These are phyloP conservation scores for Linaria vulgaris DNA, from an alignment of 257 asterid species.

Conservation along the genomic window DNA sequence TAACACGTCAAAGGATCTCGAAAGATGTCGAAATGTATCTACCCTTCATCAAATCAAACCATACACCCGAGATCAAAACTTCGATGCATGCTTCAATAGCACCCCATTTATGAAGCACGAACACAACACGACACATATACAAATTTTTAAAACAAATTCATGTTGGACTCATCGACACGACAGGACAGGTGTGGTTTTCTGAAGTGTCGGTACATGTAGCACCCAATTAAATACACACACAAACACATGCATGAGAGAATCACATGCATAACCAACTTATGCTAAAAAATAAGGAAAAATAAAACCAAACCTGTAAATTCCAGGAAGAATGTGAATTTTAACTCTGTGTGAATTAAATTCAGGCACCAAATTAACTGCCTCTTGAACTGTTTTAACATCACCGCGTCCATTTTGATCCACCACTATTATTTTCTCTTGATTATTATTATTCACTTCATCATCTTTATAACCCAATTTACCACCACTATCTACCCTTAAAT, in stretches of 20 bases:
- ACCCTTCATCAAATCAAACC: too few species aligned
- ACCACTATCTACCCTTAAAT: slow-evolving; percentile 27
- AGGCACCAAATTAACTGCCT: slow-evolving; percentile 64
- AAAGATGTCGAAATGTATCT: too few species aligned
- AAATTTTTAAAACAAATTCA: too few species aligned
- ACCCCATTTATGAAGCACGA: too few species aligned
- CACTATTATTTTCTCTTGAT: slow-evolving; percentile 23
- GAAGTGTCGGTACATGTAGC: too few species aligned
- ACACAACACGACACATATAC: too few species aligned
- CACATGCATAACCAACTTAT: not conserved
- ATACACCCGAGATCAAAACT: too few species aligned
- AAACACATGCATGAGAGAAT: not conserved
- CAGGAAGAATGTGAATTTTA: slow-evolving; percentile 56
- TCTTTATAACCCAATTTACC: not conserved
- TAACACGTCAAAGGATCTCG: too few species aligned
- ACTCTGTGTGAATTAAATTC: slow-evolving; percentile 31
- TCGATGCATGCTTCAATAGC: too few species aligned
- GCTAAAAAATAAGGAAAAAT: not conserved
- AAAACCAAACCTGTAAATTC: slow-evolving; percentile 51
- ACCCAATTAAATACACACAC: too few species aligned
- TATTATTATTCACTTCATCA: not conserved
- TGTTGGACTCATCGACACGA: too few species aligned
- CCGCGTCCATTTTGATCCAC: slow-evolving; percentile 56
- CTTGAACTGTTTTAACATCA: slow-evolving; percentile 58
- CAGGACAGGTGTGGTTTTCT: too few species aligned